Base-by-base conservation (phyloP, 2,329 filamentous ascomycete species). In the Mariannaea sp. region DNA sequence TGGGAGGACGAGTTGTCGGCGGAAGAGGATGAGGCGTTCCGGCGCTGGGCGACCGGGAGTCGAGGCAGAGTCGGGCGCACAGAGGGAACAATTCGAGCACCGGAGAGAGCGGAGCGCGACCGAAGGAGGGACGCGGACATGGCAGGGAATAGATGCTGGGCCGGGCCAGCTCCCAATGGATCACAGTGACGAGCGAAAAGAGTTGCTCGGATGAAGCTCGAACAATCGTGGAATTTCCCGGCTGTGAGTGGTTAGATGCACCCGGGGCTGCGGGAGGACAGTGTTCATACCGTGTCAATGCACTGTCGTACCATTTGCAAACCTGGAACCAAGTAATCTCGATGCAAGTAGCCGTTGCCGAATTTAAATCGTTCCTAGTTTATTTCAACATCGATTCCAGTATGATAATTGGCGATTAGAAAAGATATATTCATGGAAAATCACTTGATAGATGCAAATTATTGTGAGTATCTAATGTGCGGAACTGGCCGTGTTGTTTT, bases 1-100 rank as follows among this genome's bases (percentile, higher is more conserved):
- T 61, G 57, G n/a, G 52, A 52, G 42, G 65, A 66, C 49, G 61
- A 64, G 42, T 64, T 57, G 55, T 64, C 66, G 38, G 65, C 59
- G 4, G 71, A 71, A 36, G 61, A 62, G 14, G 72, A 64, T 9
- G 73, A 74, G 39, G 67, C 68, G 58, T 68, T 60, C 20, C 71
- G 71, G 53, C 66, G 64, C 44, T 65, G 53, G 16, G 56, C 54
- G 9, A 59, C 57, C 24, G 56, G 60, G 44, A 50, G 50, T 39
- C 54, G 64, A 19, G 64, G 52, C 9, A 58, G 39, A 27, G 50
- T 44, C 44, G 58, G 45, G 24, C 64, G 64, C 13, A 56, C 56
- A 17, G 61, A 59, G 22, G 62, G 55, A 24, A 51, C 44, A 20
- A 52, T 55, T 57, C 58, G 56, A 45, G 55, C 39, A 41, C 56